A percentile compares a stretch with the other conserved stretches of the same genome.
Evolutionary conservation across 2,329 filamentous ascomycete genomes (phyloP).

Genomic region (Ascochyta rabiei): DNA sequence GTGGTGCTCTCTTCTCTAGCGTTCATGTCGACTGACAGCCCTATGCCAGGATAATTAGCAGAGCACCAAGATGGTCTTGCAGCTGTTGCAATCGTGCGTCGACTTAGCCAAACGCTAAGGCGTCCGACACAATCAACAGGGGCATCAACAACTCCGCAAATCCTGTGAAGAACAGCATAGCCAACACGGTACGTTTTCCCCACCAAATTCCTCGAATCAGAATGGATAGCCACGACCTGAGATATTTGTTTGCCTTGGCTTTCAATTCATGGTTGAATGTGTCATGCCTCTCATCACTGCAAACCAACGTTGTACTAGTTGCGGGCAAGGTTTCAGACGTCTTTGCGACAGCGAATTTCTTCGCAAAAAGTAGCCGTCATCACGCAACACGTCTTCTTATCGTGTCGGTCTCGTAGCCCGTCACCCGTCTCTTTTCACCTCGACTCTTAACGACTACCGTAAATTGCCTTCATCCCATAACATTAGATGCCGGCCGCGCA

Average conservation of each 20-base stretch:
- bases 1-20: no score
- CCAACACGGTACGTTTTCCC: background rate
- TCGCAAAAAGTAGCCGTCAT: slow-evolving; percentile 1
- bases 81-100: background rate
- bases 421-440: slow-evolving; percentile 2
- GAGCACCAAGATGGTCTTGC: background rate
- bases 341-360: background rate
- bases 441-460: slow-evolving; percentile 1
- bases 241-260: background rate
- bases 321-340: slow-evolving; percentile 1
- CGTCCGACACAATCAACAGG: background rate
- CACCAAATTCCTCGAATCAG: no score
- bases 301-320: background rate
- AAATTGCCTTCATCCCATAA: background rate
- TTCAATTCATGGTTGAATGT: background rate
- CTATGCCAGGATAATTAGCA: background rate
- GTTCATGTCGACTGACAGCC: background rate
- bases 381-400: slow-evolving; percentile 4
- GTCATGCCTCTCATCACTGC: background rate
- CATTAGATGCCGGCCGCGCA: slow-evolving; percentile 14
- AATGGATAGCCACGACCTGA: no score
- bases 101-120: background rate
- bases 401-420: background rate
- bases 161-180: background rate
- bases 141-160: no score